Base-by-base conservation (phyloP, 2,329 filamentous ascomycete genomes). In the Sarocladium brachiariae region DNA sequence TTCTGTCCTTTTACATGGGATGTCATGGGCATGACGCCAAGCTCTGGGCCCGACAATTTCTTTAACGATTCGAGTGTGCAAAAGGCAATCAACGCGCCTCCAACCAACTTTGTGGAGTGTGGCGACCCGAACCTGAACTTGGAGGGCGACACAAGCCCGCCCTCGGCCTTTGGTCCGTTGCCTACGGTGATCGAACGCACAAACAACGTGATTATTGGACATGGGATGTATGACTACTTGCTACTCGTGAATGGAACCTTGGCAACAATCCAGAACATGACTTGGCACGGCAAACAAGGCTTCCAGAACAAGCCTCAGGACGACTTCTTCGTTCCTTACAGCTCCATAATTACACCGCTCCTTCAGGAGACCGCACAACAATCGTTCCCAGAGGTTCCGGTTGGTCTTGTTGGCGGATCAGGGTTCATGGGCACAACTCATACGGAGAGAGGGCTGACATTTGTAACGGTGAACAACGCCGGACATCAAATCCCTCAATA, bases 251-350 rank as follows among this genome's bases (percentile, higher is more conserved):
- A 87, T 63, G 86, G 85, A 18, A 86, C 84, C 0, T 72, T 91
- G 3, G 68, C 87, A 9, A 75, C 78, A 1, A 83, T 90, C 53
- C 86, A 91, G 63, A 91, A 90, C 70, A 88, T 89, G 82, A 90
- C 86, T 0, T 91, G 82, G 80, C 79, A 80, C 54, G 86, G 86
- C 7, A 63, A 72, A 33, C 78, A 85, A 45, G 87, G 87, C 0
- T 90, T 91, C 71, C 76, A 81, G 55, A 61, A 63, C 1, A 64
- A 67, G 1, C 87, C 86, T 0, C 11, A 50, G 35, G 61, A 62
- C 2, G 75, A 80, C 49, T 83, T 89, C 60, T 87, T 78, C 63
- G 83, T 90, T 0, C 86, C 86, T 0, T 54, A 56, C 19, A 55
- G 58, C 27, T 49, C 34, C 34, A 24, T n/a, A 41, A 41, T 37